Conservation (phyloP, 2,329 filamentous ascomycete genomes). For the Epichloe sibirici region DNA sequence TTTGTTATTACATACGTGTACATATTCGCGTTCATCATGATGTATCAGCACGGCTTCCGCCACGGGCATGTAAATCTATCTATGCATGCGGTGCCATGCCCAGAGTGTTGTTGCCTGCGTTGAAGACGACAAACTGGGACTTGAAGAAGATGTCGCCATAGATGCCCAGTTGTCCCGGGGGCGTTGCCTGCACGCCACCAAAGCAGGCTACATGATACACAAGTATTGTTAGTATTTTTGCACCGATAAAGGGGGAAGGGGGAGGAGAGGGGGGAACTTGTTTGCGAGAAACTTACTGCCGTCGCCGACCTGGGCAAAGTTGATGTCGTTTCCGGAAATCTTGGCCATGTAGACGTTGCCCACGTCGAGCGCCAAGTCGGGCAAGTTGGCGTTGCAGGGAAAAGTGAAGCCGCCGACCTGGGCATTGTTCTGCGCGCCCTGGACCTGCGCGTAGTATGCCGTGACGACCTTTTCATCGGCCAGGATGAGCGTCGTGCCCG, state of each 20-base stretch:
- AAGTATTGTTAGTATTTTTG: not conserved
- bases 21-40: too few species aligned
- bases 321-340: conserved; percentile 40
- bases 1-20: too few species aligned
- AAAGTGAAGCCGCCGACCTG: conserved; percentile 31
- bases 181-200: conserved; percentile 52
- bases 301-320: conserved; percentile 37
- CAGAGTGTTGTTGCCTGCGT: conserved; percentile 41
- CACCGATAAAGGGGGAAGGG: too few species aligned
- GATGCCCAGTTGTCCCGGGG: conserved; percentile 42
- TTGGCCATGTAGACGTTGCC: conserved; percentile 44
- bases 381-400: conserved; percentile 31
- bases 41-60: too few species aligned
- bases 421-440: conserved; percentile 21
- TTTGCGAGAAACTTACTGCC: conserved; percentile 27
- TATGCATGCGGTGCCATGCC: conserved; percentile 30
- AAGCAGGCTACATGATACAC: conserved; percentile 39
- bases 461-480: conserved; percentile 39
- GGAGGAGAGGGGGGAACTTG: too few species aligned
- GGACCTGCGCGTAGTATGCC: conserved; percentile 34
- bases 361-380: conserved; percentile 41
- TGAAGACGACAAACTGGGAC: conserved; percentile 46
- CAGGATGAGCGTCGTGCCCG: conserved; percentile 51
- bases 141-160: conserved; percentile 52
- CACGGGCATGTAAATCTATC: not conserved